Evolutionary conservation across 176 grass and related monocot genomes (phyloP), one percentile per base, ranked within the genome.

Genomic region (Musa itinerans): DNA sequence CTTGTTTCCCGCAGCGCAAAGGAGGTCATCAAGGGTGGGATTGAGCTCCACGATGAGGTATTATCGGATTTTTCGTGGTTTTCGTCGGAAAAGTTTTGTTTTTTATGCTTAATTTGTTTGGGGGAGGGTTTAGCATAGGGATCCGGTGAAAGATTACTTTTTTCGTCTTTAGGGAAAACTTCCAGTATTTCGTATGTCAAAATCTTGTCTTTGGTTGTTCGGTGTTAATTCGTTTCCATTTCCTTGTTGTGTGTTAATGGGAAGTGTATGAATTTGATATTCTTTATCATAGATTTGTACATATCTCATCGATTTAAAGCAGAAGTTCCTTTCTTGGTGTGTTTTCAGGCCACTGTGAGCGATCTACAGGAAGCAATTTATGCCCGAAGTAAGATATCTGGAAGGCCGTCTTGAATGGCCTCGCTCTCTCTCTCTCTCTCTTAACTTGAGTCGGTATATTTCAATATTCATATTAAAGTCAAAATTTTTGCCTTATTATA

Each of bases 291-390:
- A 71, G 59, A 78, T 81, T 78, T 72, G 69, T 86, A 76, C 34
- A 80, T 48, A n/a, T 56, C 26, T 55, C 34, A 23, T 65, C 11
- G 21, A 43, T 43, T 51, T 56, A 65, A 8, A 58, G 8, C 14
- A 75, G 69, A 50, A 43, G 50, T 53, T 87, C 63, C 76, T 65
- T 84, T 57, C 11, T 65, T 69, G 53, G 17, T 67, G 59, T 16
- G 11, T 50, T 80, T 53, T 43, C 90, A 98, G 94, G 94, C 94
- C 75, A 98, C 89, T 68, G 94, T 98, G 52, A 82, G 72, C 83
- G 94, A 93, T 87, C 86, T 98, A 54, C 94, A 93, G 84, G 88
- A 85, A 69, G 86, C 87, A 62, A 87, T 98, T 79, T 61, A 91
- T 82, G 83, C 82, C 49, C 80, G 79, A 74, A 91, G 90, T 93